These are phyloP conservation scores for Dryadomyces quercivorus DNA, from an alignment of 2,329 filamentous ascomycete genomes.

Conservation along the genomic window DNA sequence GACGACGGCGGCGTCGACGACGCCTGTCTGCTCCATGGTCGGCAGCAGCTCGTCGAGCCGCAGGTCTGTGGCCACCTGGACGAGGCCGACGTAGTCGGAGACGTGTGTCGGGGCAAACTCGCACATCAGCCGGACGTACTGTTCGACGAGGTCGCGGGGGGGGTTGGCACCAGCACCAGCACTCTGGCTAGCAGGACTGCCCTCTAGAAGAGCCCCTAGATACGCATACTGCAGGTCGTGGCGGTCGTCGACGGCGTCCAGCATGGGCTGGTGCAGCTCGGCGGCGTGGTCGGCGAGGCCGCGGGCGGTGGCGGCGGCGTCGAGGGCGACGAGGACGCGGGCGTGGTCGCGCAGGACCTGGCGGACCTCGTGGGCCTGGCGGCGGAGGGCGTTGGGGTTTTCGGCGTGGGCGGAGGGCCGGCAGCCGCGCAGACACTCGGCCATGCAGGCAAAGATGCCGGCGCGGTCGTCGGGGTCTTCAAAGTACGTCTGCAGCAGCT, in stretches of 20 bases:
- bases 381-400: constrained; percentile 42
- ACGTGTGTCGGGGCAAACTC: constrained; percentile 71
- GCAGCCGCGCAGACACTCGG: constrained; percentile 48
- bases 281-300: constrained; percentile 50
- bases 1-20: constrained; percentile 85
- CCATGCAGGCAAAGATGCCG: constrained; percentile 67
- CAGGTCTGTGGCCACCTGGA: constrained; percentile 62
- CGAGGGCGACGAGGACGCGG: constrained; percentile 51
- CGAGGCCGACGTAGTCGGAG: constrained; percentile 65
- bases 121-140: constrained; percentile 87
- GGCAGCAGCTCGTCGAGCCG: constrained; percentile 71
- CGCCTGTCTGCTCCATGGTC: constrained; percentile 77
- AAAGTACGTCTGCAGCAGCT: constrained; percentile 70
- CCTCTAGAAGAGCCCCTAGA: constrained; percentile 61
- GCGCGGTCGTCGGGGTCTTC: constrained; percentile 69
- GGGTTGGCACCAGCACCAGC: constrained; percentile 8
- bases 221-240: constrained; percentile 63
- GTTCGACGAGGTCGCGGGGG: constrained; percentile 55
- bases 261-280: constrained; percentile 52
- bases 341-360: constrained; percentile 54
- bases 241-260: constrained; percentile 49
- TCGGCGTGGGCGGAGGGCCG: background rate
- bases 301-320: constrained; percentile 51
- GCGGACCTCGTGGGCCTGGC: constrained; percentile 62
- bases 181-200: background rate